These are phyloP conservation scores for Takakia lepidozioides DNA, from an alignment of 225 moss, liverwort and hornwort species.

Conservation along the genomic window DNA sequence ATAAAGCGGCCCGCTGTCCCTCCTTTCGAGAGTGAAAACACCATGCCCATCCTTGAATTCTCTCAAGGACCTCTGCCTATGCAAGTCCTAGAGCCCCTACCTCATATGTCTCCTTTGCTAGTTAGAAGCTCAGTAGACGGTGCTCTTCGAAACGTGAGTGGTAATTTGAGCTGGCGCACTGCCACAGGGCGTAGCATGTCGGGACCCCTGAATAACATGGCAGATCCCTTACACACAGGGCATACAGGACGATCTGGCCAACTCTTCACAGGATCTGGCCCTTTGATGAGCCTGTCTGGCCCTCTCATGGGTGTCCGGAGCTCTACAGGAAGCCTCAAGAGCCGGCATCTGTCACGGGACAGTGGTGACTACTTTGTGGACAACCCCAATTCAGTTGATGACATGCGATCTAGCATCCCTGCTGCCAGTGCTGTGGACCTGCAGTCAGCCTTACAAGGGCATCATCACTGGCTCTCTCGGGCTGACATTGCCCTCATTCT, in stretches of 20 bases:
- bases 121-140: constrained; percentile 91
- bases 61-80: constrained; percentile 82
- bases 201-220: constrained; percentile 92
- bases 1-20: constrained; percentile 70
- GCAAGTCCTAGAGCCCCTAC: constrained; percentile 61
- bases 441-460: constrained; percentile 64
- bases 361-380: constrained; percentile 98
- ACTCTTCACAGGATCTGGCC: constrained; percentile 93
- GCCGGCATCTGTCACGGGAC: constrained; percentile 95
- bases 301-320: constrained; percentile 90
- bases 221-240: constrained; percentile 71
- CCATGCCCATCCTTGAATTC: constrained; percentile 68
- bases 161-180: constrained; percentile 99
- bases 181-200: constrained; percentile 92
- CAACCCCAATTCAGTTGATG: constrained; percentile 71
- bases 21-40: constrained; percentile 55
- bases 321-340: constrained; percentile 94
- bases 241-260: constrained; percentile 96
- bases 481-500: constrained; percentile 97
- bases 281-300: constrained; percentile 87
- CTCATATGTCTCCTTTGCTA: constrained; percentile 64
- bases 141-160: constrained; percentile 81
- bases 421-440: constrained; percentile 64
- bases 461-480: constrained; percentile 97
- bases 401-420: constrained; percentile 69